Percentiles rank a stretch among this genome's conserved stretches.
These are phyloP conservation scores for Viola pubescens DNA, from an alignment of 441 rosid species.

Conservation along the genomic window DNA sequence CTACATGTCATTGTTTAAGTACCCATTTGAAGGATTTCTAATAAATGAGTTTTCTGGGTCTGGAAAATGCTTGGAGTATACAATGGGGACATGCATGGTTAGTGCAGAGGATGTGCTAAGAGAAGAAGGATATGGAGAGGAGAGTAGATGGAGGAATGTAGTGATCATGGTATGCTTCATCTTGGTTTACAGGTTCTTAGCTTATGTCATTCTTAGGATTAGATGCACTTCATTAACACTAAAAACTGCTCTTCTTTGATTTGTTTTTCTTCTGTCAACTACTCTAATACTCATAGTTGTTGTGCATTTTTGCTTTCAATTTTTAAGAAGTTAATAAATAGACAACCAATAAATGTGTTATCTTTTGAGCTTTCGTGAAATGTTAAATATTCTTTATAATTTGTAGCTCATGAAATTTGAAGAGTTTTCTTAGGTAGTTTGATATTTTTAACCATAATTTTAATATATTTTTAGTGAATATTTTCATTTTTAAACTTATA, in stretches of 20 bases:
- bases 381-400: too few species aligned
- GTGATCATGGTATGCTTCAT: constrained; percentile 67
- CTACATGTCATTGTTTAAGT: constrained; percentile 79
- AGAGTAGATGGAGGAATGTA: constrained; percentile 70
- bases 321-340: constrained; percentile 22
- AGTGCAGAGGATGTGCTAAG: constrained; percentile 60
- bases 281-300: background rate
- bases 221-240: constrained; percentile 59
- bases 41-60: constrained; percentile 80
- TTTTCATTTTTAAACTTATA: too few species aligned
- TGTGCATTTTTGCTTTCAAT: constrained; percentile 38
- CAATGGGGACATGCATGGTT: constrained; percentile 54
- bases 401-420: too few species aligned
- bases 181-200: constrained; percentile 63
- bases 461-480: too few species aligned
- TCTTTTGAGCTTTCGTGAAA: too few species aligned
- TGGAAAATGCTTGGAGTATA: constrained; percentile 60
- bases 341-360: constrained; percentile 5
- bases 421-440: too few species aligned
- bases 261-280: background rate
- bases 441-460: too few species aligned
- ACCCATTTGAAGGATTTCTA: constrained; percentile 86
- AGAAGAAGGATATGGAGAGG: constrained; percentile 72
- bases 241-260: constrained; percentile 28
- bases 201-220: constrained; percentile 64